Evolutionary conservation across 345 rosid species (phyloP).

Genomic region (Salix dunnii): DNA sequence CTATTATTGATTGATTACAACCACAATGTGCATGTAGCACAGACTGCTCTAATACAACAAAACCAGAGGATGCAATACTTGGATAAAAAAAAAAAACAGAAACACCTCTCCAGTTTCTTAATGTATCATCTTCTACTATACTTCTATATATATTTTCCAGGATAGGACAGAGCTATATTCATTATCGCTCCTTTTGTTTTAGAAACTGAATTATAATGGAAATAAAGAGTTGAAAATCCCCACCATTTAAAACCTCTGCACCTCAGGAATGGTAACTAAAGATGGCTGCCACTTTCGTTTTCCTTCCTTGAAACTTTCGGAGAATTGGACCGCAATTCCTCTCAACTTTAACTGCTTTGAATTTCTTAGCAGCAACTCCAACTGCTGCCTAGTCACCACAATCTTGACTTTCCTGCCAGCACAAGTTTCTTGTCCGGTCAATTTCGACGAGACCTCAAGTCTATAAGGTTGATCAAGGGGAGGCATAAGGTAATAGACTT

Average conservation of each 20-base stretch:
- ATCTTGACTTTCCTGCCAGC: slow-evolving; percentile 37
- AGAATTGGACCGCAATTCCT: slow-evolving; percentile 19
- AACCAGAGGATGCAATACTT: background rate
- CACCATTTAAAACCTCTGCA: slow-evolving; percentile 20
- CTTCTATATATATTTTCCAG: background rate
- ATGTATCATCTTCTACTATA: slow-evolving; percentile 4
- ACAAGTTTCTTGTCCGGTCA: slow-evolving; percentile 12
- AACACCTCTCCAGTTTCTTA: background rate
- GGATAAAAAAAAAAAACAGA: background rate
- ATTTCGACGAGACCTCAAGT: background rate
- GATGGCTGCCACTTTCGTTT: slow-evolving; percentile 56
- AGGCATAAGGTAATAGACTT: slow-evolving; percentile 16
- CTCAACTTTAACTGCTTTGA: slow-evolving; percentile 13
- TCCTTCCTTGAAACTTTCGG: slow-evolving; percentile 12
- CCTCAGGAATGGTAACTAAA: slow-evolving; percentile 45
- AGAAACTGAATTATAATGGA: background rate
- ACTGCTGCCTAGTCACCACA: slow-evolving; percentile 43
- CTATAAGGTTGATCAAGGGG: background rate
- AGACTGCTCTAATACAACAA: background rate
- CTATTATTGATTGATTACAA: background rate
- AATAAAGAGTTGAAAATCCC: background rate
- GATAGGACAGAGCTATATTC: background rate
- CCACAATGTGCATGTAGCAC: background rate
- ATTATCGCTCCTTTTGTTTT: too few species aligned
- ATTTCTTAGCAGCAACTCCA: slow-evolving; percentile 34